Evolutionary conservation across 371 early-diverging fungal genomes (phyloP).

Genomic region (Paramicrosporidium saccamoebae): DNA sequence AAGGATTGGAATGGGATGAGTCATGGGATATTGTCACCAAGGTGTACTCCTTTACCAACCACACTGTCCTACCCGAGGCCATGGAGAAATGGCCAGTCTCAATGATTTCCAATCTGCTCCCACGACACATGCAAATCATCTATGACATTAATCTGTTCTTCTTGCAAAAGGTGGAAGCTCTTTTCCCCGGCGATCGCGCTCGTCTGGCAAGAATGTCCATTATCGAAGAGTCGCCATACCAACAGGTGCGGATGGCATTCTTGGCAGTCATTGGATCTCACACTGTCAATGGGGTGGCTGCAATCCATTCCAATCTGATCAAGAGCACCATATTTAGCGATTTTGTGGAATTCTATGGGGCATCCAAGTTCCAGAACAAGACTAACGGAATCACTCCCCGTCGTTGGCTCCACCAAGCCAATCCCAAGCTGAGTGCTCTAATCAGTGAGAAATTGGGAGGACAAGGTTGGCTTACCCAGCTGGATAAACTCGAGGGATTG

Average conservation of each 20-base stretch:
- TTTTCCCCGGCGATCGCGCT: conserved; percentile 48
- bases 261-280: conserved; percentile 31
- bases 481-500: conserved; percentile 17
- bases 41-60: conserved; percentile 73
- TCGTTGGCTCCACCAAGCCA: conserved; percentile 72
- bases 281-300: conserved; percentile 72
- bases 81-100: conserved; percentile 77
- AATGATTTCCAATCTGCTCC: conserved; percentile 43
- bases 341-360: conserved; percentile 45
- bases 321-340: conserved; percentile 39
- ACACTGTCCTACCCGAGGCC: conserved; percentile 77
- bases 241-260: conserved; percentile 55
- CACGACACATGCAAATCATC: conserved; percentile 71
- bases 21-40: conserved; percentile 64
- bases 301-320: conserved; percentile 54
- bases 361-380: conserved; percentile 52
- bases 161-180: conserved; percentile 46
- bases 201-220: conserved; percentile 45
- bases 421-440: conserved; percentile 34
- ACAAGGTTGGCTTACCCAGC: conserved; percentile 29
- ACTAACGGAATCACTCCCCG: conserved; percentile 73
- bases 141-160: conserved; percentile 82
- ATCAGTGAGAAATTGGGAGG: conserved; percentile 34
- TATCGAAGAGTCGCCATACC: conserved; percentile 53
- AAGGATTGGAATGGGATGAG: conserved; percentile 51